Conservation (phyloP, 2,329 filamentous ascomycete species). For the Cordyceps farinosa region DNA sequence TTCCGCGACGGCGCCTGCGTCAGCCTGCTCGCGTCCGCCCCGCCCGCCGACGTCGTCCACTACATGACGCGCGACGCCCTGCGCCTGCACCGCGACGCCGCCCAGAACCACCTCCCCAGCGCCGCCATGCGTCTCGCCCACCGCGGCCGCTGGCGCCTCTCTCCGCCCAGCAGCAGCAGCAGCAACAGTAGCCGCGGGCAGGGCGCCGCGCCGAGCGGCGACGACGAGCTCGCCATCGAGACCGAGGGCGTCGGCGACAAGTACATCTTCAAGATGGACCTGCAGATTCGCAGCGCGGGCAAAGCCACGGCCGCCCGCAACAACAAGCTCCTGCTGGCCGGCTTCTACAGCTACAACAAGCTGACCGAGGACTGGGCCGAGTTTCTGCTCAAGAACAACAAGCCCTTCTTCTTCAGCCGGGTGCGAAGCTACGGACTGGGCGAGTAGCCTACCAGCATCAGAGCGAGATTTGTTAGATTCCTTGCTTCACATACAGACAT, state of each 20-base stretch:
- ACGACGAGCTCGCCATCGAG: conserved; percentile 75
- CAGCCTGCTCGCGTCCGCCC: conserved; percentile 73
- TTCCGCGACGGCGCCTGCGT: conserved; percentile 85
- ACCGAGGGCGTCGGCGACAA: conserved; percentile 76
- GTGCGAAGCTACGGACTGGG: conserved; percentile 59
- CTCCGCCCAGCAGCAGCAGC: conserved; percentile 20
- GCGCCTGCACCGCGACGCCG: conserved; percentile 37
- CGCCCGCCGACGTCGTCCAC: conserved; percentile 84
- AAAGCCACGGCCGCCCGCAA: conserved; percentile 60
- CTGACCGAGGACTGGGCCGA: conserved; percentile 87
- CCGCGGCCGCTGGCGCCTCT: conserved; percentile 53
- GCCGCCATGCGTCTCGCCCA: conserved; percentile 66
- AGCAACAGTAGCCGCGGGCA: conserved; percentile 58
- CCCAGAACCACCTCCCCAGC: conserved; percentile 33
- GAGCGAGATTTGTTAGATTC: not conserved
- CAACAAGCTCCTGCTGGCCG: conserved; percentile 84
- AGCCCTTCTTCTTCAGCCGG: conserved; percentile 64
- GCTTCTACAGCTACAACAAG: conserved; percentile 87
- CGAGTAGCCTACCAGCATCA: conserved; percentile 18
- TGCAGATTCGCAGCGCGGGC: conserved; percentile 64
- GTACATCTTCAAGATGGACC: conserved; percentile 81
- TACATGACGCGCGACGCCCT: conserved; percentile 72
- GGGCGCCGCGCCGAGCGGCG: conserved; percentile 38
- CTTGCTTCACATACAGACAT: not conserved
- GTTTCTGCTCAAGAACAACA: conserved; percentile 64